Percentiles rank a stretch among this genome's conserved stretches.
Evolutionary conservation across 2,329 filamentous ascomycete genomes (phyloP).

Genomic region (Chrysoporthe puriensis): DNA sequence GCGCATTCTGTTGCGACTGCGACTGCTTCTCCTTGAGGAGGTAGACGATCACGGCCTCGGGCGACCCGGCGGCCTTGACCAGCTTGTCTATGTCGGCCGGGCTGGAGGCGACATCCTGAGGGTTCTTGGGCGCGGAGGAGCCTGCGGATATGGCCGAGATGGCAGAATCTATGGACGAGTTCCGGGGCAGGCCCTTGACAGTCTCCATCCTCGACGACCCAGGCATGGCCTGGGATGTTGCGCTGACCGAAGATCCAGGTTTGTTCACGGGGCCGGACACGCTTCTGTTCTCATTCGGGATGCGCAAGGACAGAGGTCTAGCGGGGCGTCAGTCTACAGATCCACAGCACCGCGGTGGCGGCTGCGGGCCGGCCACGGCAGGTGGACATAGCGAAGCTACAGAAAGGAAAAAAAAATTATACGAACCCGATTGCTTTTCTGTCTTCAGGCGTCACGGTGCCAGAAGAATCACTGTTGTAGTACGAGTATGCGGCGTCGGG

Average conservation of each 20-base stretch:
- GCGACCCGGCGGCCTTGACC: slow-evolving; percentile 82
- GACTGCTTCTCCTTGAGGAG: slow-evolving; percentile 90
- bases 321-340: slow-evolving; percentile 7
- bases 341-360: slow-evolving; percentile 7
- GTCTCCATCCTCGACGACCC: slow-evolving; percentile 48
- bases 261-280: slow-evolving; percentile 48
- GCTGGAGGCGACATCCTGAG: slow-evolving; percentile 61
- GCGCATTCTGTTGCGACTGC: slow-evolving; percentile 84
- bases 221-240: slow-evolving; percentile 50
- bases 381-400: slow-evolving; percentile 20
- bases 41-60: slow-evolving; percentile 86
- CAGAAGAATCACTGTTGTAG: slow-evolving; percentile 44
- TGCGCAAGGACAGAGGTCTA: slow-evolving; percentile 36
- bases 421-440: slow-evolving; percentile 39
- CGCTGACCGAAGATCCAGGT: slow-evolving; percentile 46
- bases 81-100: slow-evolving; percentile 77
- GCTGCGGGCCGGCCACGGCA: neutral
- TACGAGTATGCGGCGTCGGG: slow-evolving; percentile 39
- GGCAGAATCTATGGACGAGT: slow-evolving; percentile 91
- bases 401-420: neutral
- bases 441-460: slow-evolving; percentile 38
- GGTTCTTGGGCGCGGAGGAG: slow-evolving; percentile 59
- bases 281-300: slow-evolving; percentile 56
- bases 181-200: slow-evolving; percentile 60
- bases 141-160: slow-evolving; percentile 75